A percentile compares a stretch with the other conserved stretches of the same genome.
Evolutionary conservation across 2,329 filamentous ascomycete genomes (phyloP).

Genomic region (Leptographium flavum): DNA sequence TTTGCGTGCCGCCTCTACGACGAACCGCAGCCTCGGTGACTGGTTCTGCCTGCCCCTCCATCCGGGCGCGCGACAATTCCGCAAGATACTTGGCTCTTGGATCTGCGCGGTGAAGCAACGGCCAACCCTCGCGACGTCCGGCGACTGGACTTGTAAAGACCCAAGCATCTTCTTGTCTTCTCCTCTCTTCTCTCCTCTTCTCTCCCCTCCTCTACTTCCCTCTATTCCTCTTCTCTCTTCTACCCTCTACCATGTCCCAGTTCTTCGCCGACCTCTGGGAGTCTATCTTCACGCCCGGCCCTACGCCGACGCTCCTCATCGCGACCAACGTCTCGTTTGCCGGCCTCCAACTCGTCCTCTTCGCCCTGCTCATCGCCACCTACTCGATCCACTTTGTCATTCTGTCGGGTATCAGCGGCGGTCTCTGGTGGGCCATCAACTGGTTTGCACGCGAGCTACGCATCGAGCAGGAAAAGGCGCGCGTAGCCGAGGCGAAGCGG

Average conservation of each 20-base stretch:
- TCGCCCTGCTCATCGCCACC: conserved; percentile 63
- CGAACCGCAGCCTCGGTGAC: no score
- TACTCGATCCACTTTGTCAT: conserved; percentile 80
- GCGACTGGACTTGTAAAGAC: no score
- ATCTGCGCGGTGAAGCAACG: no score
- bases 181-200: background rate
- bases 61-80: no score
- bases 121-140: no score
- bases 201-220: no score
- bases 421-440: conserved; percentile 89
- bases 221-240: background rate
- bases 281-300: conserved; percentile 84
- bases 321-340: conserved; percentile 87
- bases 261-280: conserved; percentile 71
- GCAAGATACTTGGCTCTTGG: no score
- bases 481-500: conserved; percentile 22
- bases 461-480: conserved; percentile 28
- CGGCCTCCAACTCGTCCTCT: conserved; percentile 65
- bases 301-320: conserved; percentile 73
- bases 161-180: background rate
- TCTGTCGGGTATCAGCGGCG: conserved; percentile 63
- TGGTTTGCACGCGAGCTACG: conserved; percentile 72
- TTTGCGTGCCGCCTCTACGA: no score
- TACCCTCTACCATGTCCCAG: conserved; percentile 32
- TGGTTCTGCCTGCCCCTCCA: no score